These are phyloP conservation scores for Solanum habrochaites DNA, from an alignment of 257 asterid genomes.

Conservation along the genomic window DNA sequence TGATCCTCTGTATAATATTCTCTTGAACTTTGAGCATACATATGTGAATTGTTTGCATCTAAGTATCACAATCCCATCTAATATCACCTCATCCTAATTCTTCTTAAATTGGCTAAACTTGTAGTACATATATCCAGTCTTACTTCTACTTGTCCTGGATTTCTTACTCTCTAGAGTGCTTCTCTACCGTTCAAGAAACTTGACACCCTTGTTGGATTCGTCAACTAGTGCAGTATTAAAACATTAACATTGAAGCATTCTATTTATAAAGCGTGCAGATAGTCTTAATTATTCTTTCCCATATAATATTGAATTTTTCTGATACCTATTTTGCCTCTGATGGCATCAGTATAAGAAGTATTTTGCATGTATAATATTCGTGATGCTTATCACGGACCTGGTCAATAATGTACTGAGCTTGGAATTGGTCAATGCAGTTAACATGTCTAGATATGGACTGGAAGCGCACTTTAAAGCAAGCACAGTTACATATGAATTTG, in stretches of 20 bases:
- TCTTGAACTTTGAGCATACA: neutral
- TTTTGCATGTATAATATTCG: neutral
- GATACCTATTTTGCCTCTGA: neutral
- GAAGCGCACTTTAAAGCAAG: constrained; percentile 58
- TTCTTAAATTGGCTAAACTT: neutral
- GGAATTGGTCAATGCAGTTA: constrained; percentile 34
- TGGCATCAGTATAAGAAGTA: neutral
- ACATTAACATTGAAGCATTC: neutral
- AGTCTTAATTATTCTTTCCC: neutral
- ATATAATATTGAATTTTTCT: neutral
- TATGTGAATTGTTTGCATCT: neutral
- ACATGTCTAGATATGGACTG: constrained; percentile 59
- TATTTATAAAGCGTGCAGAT: neutral
- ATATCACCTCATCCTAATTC: too few species aligned
- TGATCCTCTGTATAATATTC: neutral
- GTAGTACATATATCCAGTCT: neutral
- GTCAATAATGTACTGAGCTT: neutral
- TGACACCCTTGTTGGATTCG: neutral
- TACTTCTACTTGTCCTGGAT: neutral
- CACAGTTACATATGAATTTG: constrained; percentile 86
- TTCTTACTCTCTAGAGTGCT: neutral
- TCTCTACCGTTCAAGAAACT: neutral
- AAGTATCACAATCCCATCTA: neutral
- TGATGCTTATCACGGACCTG: neutral
- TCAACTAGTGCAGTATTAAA: neutral